phyloP scores from a whole-genome alignment of 345 rosid genomes.

The Jatropha curcas region DNA sequence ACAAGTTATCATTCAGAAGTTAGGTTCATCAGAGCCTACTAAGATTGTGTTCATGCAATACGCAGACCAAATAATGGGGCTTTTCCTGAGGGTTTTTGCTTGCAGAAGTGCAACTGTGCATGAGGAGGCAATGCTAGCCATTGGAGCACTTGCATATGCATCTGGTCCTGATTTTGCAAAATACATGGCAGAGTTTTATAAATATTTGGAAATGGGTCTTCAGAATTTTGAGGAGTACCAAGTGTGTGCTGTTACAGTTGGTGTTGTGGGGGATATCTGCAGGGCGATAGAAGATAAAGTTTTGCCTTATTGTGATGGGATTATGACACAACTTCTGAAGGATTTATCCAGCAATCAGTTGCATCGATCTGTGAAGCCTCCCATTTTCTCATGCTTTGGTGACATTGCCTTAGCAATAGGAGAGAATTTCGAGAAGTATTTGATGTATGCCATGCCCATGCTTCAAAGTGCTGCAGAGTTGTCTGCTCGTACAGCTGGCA shows the following conservation, averaged over 20 bases:
- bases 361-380: conserved; percentile 79
- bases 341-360: conserved; percentile 76
- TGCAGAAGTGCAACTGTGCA: conserved; percentile 77
- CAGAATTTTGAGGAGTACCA: conserved; percentile 78
- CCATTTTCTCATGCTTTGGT: conserved; percentile 73
- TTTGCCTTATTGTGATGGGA: conserved; percentile 68
- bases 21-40: conserved; percentile 15
- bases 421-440: conserved; percentile 67
- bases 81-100: conserved; percentile 71
- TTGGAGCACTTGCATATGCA: conserved; percentile 77
- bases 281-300: conserved; percentile 69
- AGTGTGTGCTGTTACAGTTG: conserved; percentile 75
- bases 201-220: conserved; percentile 73
- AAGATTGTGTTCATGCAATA: conserved; percentile 18
- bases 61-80: conserved; percentile 74
- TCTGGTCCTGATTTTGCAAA: conserved; percentile 61
- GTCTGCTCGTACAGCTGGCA: conserved; percentile 56
- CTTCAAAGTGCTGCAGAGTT: conserved; percentile 76
- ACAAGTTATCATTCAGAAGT: conserved; percentile 19
- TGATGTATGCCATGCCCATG: conserved; percentile 73
- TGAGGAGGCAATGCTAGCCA: conserved; percentile 80
- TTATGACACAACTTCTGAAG: conserved; percentile 80
- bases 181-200: conserved; percentile 74
- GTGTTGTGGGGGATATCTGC: conserved; percentile 71
- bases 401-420: conserved; percentile 77